phyloP scores from a whole-genome alignment of 805 yeast species.

The Starmerella geochares region DNA sequence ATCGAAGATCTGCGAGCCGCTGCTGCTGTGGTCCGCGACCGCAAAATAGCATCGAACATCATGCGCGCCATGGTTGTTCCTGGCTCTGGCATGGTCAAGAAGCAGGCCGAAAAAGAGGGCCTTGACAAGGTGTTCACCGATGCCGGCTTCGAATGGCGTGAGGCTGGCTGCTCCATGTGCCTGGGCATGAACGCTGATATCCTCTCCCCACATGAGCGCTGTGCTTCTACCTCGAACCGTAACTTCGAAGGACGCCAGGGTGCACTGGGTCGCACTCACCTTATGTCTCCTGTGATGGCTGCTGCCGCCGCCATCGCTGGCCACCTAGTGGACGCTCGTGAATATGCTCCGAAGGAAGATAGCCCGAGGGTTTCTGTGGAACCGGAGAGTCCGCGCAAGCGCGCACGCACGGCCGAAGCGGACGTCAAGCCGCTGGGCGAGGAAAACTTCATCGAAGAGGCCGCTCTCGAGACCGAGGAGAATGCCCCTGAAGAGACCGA shows the following conservation, averaged over 20 bases:
- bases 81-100: slow-evolving; percentile 91
- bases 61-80: slow-evolving; percentile 87
- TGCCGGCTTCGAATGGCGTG: slow-evolving; percentile 98
- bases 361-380: slow-evolving; percentile 33
- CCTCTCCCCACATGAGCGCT: slow-evolving; percentile 86
- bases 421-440: slow-evolving; percentile 44
- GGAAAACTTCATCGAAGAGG: slow-evolving; percentile 48
- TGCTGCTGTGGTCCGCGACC: slow-evolving; percentile 84
- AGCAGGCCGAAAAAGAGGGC: slow-evolving; percentile 91
- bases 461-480: slow-evolving; percentile 39
- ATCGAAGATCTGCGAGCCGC: slow-evolving; percentile 95
- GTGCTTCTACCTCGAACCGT: slow-evolving; percentile 98
- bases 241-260: slow-evolving; percentile 99
- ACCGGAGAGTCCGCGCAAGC: slow-evolving; percentile 5
- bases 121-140: slow-evolving; percentile 78
- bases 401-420: slow-evolving; percentile 32
- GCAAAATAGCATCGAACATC: slow-evolving; percentile 70
- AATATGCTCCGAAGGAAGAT: slow-evolving; percentile 39
- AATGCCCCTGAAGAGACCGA: slow-evolving; percentile 23
- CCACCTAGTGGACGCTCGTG: slow-evolving; percentile 81
- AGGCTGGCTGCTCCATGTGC: slow-evolving; percentile 99
- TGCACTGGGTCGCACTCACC: slow-evolving; percentile 86
- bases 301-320: slow-evolving; percentile 96
- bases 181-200: slow-evolving; percentile 99
- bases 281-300: slow-evolving; percentile 99